A percentile compares a stretch with the other conserved stretches of the same genome.
Conservation (phyloP, 306 rosid species). For the Ammopiptanthus mongolicus region DNA sequence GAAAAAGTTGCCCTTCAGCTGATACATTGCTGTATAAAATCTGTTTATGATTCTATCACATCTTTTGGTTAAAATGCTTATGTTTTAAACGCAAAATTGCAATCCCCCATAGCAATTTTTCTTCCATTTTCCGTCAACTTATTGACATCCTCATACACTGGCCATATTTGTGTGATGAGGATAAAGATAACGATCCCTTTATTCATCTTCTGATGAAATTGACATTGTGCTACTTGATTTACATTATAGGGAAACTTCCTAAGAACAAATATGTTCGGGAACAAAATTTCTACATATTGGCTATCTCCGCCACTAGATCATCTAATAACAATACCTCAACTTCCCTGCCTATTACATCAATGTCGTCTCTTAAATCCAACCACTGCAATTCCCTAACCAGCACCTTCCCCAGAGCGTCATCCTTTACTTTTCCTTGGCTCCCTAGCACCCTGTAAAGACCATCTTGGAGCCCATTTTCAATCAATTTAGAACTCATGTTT, state of each 20-base stretch:
- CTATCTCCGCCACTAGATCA: slow-evolving; percentile 66
- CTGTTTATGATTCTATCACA: background rate
- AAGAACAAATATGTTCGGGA: slow-evolving; percentile 18
- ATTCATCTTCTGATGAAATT: slow-evolving; percentile 55
- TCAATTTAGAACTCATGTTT: slow-evolving; percentile 27
- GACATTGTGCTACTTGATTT: slow-evolving; percentile 41
- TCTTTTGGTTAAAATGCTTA: background rate
- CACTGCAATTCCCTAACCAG: slow-evolving; percentile 48
- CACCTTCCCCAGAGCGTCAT: slow-evolving; percentile 48
- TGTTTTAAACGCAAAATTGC: background rate
- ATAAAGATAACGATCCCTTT: slow-evolving; percentile 26
- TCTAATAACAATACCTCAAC: slow-evolving; percentile 58
- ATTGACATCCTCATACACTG: background rate
- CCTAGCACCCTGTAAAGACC: slow-evolving; percentile 40
- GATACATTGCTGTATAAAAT: background rate
- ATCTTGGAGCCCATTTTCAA: slow-evolving; percentile 34
- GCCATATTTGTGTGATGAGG: background rate
- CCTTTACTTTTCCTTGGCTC: slow-evolving; percentile 38
- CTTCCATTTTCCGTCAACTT: background rate
- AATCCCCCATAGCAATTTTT: background rate
- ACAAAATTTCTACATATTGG: slow-evolving; percentile 37
- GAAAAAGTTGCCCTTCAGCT: background rate
- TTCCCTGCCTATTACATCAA: slow-evolving; percentile 63
- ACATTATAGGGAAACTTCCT: slow-evolving; percentile 28
- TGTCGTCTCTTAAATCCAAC: slow-evolving; percentile 46